Evolutionary conservation across 2,329 filamentous ascomycete species (phyloP), one percentile per base, ranked within the genome.

Genomic region (Emydomyces testavorans): DNA sequence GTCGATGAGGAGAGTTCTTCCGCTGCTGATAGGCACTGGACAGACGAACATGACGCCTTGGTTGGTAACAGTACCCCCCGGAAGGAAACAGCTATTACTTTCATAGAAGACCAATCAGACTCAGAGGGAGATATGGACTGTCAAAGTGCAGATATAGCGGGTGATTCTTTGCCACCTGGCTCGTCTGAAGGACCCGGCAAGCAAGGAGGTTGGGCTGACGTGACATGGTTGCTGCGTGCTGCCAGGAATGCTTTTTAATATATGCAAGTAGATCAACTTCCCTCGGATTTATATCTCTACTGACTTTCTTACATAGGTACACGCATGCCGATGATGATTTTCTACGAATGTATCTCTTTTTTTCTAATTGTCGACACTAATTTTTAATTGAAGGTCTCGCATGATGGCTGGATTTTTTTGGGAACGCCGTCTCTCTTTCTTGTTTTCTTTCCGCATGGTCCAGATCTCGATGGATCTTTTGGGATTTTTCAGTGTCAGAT

Each of bases 201-300:
- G 2, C 52, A 60, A 15, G 74, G 72, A 4, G 74, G 74, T 0
- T 79, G 76, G 76, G 68, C 73, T 40, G 76, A 79, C 63, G 75
- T 73, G 26, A 69, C 71, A 24, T 79, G 76, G 76, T 57, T 79
- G 50, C 60, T 79, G 49, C 72, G 73, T 42, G 70, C 76, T 35
- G 73, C 76, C 43, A 66, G 59, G 50, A 60, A 57, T 40, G 58
- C 62, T n/a, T 52, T 66, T 16, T 51, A 60, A 54, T 62, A 20
- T 3, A 11, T 26, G n/a, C n/a, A n/a, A n/a, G n/a, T n/a, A n/a
- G n/a, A n/a, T n/a, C n/a, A n/a, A n/a, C n/a, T n/a, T n/a, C n/a
- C n/a, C n/a, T 29, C 8, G 29, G 39, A 28, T 21, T 15, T 29
- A 5, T 11, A 1, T 15, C 23, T 6, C 16, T 7, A 15, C 13